Conservation (phyloP, 2,329 filamentous ascomycete species). For the Scorias spongiosa region DNA sequence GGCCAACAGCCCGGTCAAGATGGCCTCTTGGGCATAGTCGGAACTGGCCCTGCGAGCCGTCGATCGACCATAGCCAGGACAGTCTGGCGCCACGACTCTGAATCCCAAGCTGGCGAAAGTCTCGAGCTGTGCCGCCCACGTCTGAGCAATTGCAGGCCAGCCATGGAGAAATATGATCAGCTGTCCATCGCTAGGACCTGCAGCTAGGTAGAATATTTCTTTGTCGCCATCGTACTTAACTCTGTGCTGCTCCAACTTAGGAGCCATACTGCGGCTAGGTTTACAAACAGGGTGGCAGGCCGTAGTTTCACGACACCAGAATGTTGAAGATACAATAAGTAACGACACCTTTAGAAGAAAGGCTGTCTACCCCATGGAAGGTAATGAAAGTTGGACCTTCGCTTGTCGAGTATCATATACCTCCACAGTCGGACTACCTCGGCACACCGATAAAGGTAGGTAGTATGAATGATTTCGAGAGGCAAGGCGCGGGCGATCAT, state of each 20-base stretch:
- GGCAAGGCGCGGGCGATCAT: too few relatives aligned
- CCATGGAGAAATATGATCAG: conserved; percentile 17
- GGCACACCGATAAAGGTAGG: too few relatives aligned
- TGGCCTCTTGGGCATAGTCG: conserved; percentile 19
- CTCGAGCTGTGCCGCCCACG: conserved; percentile 22
- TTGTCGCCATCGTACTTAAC: conserved; percentile 10
- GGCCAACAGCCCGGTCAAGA: conserved; percentile 19
- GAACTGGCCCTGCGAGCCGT: conserved; percentile 14
- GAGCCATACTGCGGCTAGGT: too few relatives aligned
- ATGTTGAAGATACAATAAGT: too few relatives aligned
- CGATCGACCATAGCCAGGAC: conserved; percentile 23
- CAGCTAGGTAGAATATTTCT: conserved; percentile 14
- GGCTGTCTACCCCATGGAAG: too few relatives aligned
- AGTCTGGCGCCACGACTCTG: conserved; percentile 17
- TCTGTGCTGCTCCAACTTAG: conserved; percentile 8
- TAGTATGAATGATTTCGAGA: too few relatives aligned
- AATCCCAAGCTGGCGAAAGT: conserved; percentile 17
- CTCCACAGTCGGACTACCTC: too few relatives aligned
- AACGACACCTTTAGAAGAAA: too few relatives aligned
- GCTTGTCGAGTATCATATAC: too few relatives aligned
- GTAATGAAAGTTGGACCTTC: too few relatives aligned
- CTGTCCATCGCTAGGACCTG: conserved; percentile 12
- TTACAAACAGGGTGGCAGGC: too few relatives aligned
- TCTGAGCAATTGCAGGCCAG: conserved; percentile 22
- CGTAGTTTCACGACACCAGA: too few relatives aligned